phyloP scores from a whole-genome alignment of 371 early-diverging fungal genomes.

The Amoeboradix gromovi region DNA sequence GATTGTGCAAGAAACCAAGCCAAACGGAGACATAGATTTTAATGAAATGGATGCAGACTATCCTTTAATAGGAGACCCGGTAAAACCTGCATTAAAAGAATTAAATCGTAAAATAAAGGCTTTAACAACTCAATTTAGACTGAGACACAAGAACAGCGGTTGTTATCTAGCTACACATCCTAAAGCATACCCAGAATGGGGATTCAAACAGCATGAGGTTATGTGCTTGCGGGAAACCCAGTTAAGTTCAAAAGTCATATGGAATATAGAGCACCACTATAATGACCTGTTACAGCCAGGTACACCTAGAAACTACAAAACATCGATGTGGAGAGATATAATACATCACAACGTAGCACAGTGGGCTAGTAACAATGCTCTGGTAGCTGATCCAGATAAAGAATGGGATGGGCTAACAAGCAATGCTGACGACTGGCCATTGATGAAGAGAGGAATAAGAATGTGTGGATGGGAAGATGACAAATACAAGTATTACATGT shows the following conservation, averaged over 20 bases:
- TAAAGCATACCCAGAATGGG: conserved; percentile 83
- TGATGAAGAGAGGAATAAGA: conserved; percentile 61
- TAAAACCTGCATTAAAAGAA: conserved; percentile 3
- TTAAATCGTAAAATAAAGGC: conserved; percentile 17
- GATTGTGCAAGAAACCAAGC: conserved; percentile 26
- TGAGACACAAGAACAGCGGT: conserved; percentile 43
- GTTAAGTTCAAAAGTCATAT: conserved; percentile 28
- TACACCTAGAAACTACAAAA: conserved; percentile 19
- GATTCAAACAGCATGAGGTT: conserved; percentile 85
- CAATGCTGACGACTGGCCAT: conserved; percentile 75
- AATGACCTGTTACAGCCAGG: conserved; percentile 32
- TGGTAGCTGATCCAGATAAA: conserved; percentile 84
- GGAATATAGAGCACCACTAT: conserved; percentile 88
- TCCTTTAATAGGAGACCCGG: conserved; percentile 7
- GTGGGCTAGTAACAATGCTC: conserved; percentile 90
- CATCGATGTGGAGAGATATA: conserved; percentile 56
- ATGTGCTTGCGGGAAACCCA: conserved; percentile 38
- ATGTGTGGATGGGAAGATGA: conserved; percentile 90
- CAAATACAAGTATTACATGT: conserved; percentile 62
- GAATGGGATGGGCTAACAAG: conserved; percentile 58
- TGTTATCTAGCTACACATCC: conserved; percentile 57
- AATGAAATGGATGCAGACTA: conserved; percentile 11
- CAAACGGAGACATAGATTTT: background rate
- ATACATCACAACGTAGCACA: conserved; percentile 82
- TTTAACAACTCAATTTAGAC: conserved; percentile 55